Base-by-base conservation (phyloP, 306 rosid genomes). In the Dalbergia oliveri region DNA sequence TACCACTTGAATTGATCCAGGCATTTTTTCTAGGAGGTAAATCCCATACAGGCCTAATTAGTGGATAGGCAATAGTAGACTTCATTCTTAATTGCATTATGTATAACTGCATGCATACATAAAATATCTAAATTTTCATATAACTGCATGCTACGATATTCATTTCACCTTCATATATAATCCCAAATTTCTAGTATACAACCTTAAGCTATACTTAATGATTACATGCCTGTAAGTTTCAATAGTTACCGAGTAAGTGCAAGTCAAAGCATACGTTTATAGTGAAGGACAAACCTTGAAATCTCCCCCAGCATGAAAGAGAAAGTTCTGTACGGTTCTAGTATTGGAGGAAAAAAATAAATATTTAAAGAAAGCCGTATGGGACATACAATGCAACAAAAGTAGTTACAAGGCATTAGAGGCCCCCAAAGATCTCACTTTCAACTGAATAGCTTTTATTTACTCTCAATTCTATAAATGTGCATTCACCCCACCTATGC, bases 271-370 rank as follows among this genome's bases (percentile, higher is more conserved):
- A 34, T 69, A 47, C 50, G n/a, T 73, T 74, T 81, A 39, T 70
- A 31, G 45, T 18, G 47, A 43, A 39, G 11, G 47, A 15, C 16
- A 59, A 34, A 69, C 41, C 81, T 83, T 57, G 87, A 47, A 61
- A 72, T 76, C 87, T 86, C 87, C 89, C 35, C 81, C 8, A 5
- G 4, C 35, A 53, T 67, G 87, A 86, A 83, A 86, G 73, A 3
- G 72, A 83, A 59, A 80, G 77, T 49, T 83, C 11, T 80, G 87
- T 79, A 75, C 39, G 26, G 78, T 73, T 79, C 78, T 79, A 47
- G 69, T 49, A 44, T 72, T 76, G 7, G 1, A 35, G 5, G 6
- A 35, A 16, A 51, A 15, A 44, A 18, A 6, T 31, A 63, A 49
- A 15, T n/a, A n/a, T 16, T 19, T n/a, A 39, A 51, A 66, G 51